Conservation (phyloP, 805 yeast species). For the Saturnispora dispora region DNA sequence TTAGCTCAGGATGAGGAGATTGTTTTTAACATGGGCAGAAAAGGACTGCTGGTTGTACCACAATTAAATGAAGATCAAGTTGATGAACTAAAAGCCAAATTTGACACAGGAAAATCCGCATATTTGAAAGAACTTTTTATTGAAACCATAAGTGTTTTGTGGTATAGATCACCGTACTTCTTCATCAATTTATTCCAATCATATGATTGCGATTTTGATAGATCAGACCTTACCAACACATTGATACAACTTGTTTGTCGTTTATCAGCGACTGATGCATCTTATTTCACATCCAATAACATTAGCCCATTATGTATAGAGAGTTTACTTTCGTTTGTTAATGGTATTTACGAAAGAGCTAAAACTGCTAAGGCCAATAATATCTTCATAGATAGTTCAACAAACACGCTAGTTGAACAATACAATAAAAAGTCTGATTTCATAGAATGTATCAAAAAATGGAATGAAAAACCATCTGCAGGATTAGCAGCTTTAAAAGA, state of each 20-base stretch:
- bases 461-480: conserved; percentile 69
- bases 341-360: conserved; percentile 48
- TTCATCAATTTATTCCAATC: conserved; percentile 70
- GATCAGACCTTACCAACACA: conserved; percentile 64
- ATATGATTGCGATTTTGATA: conserved; percentile 86
- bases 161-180: conserved; percentile 73
- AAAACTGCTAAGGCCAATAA: conserved; percentile 25
- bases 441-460: conserved; percentile 60
- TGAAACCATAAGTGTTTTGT: conserved; percentile 72
- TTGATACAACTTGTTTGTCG: conserved; percentile 64
- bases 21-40: conserved; percentile 24
- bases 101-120: conserved; percentile 38
- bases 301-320: conserved; percentile 94
- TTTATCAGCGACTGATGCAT: conserved; percentile 79
- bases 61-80: conserved; percentile 21
- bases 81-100: conserved; percentile 25
- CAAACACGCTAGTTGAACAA: conserved; percentile 32
- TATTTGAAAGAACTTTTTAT: conserved; percentile 69
- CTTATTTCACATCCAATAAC: conserved; percentile 64
- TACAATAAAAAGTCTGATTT: conserved; percentile 61
- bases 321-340: conserved; percentile 65
- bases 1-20: conserved; percentile 21
- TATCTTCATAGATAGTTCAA: conserved; percentile 10
- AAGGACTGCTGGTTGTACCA: conserved; percentile 20
- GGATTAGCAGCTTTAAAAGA: conserved; percentile 63